Evolutionary conservation across 2,329 filamentous ascomycete genomes (phyloP).

Genomic region (Scleromitrula shiraiana): DNA sequence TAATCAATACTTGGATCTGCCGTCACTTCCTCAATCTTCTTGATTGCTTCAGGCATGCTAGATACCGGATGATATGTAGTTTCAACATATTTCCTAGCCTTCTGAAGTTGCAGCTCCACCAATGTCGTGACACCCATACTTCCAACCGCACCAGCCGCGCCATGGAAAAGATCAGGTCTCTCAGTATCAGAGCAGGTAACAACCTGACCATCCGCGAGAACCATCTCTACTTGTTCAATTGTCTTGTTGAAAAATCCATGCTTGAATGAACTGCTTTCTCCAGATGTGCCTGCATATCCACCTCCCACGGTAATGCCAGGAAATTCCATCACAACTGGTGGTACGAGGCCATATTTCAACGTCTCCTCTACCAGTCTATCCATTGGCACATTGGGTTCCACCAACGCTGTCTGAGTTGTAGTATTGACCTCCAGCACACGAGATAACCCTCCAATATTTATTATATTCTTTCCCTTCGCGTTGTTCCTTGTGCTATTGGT

Average conservation of each 20-base stretch:
- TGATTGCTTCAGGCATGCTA: conserved; percentile 37
- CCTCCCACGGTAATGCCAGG: conserved; percentile 62
- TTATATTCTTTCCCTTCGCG: conserved; percentile 32
- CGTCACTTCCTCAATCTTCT: conserved; percentile 32
- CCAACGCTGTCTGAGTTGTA: conserved; percentile 38
- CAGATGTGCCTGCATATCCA: conserved; percentile 57
- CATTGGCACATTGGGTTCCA: conserved; percentile 65
- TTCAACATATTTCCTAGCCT: conserved; percentile 47
- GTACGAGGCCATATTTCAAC: conserved; percentile 46
- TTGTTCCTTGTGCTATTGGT: conserved; percentile 45
- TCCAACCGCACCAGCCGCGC: conserved; percentile 51
- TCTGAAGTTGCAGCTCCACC: conserved; percentile 47
- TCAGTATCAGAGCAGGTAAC: conserved; percentile 39
- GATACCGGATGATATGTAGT: conserved; percentile 43
- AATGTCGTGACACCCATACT: conserved; percentile 54
- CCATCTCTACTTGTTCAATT: conserved; percentile 53
- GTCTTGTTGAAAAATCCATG: conserved; percentile 60
- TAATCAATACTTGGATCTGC: conserved; percentile 40
- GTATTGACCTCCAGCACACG: conserved; percentile 38
- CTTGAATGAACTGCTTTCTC: conserved; percentile 59
- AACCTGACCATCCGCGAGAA: conserved; percentile 50
- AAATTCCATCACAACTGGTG: conserved; percentile 63
- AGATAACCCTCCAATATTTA: conserved; percentile 42
- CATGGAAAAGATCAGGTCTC: conserved; percentile 48
- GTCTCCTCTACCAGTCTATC: conserved; percentile 53